Evolutionary conservation across 2,329 filamentous ascomycete species (phyloP).

Genomic region (Diaporthe velutina): DNA sequence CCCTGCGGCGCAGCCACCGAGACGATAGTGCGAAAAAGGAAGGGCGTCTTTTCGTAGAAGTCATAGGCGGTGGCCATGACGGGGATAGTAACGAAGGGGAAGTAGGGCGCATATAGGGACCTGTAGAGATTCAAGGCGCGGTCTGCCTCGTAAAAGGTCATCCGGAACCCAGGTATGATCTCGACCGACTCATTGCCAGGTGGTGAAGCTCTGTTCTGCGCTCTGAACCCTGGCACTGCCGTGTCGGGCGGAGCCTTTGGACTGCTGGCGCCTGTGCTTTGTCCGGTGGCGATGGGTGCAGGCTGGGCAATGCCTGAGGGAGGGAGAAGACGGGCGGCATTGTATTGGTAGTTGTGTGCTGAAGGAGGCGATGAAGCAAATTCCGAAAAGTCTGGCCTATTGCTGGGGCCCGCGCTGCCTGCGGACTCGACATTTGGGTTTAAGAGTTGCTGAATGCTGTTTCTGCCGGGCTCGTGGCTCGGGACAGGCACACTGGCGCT

Average conservation of each 20-base stretch:
- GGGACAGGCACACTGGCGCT: conserved; percentile 25
- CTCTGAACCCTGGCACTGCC: conserved; percentile 12
- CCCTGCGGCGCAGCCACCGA: conserved; percentile 50
- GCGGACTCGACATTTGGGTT: conserved; percentile 35
- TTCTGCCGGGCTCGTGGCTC: conserved; percentile 25
- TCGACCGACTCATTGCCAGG: conserved; percentile 42
- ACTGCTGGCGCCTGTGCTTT: background rate
- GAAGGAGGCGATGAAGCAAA: conserved; percentile 25
- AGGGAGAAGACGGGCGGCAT: conserved; percentile 31
- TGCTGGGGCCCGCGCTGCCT: background rate
- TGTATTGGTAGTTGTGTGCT: conserved; percentile 21
- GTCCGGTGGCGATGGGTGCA: conserved; percentile 12
- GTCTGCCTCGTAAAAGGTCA: conserved; percentile 51
- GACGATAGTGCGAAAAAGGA: conserved; percentile 56
- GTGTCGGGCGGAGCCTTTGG: background rate
- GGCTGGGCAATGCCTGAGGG: conserved; percentile 19
- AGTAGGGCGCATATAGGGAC: conserved; percentile 49
- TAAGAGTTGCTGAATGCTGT: conserved; percentile 38
- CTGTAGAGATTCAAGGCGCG: conserved; percentile 51
- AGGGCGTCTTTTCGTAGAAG: conserved; percentile 48
- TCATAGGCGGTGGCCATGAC: conserved; percentile 44
- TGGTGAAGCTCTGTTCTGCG: conserved; percentile 4
- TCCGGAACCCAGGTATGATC: conserved; percentile 52
- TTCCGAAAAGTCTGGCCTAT: conserved; percentile 29
- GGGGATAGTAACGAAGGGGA: conserved; percentile 54